phyloP scores from a whole-genome alignment of 805 yeast species.

The Wickerhamomyces canadensis region DNA sequence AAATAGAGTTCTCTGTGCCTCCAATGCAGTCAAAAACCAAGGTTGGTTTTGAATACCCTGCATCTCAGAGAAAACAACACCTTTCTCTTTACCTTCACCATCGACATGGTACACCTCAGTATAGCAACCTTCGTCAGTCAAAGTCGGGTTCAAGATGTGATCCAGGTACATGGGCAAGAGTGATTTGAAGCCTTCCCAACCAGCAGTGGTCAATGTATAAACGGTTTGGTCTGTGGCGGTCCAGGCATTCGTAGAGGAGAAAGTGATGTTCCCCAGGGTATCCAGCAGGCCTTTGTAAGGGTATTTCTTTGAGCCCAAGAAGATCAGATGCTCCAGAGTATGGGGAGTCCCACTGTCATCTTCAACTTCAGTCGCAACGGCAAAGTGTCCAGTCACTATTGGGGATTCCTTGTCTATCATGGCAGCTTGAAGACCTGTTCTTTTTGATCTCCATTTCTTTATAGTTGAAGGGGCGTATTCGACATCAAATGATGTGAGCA shows the following conservation, averaged over 20 bases:
- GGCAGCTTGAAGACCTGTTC: constrained; percentile 81
- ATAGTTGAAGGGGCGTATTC: constrained; percentile 70
- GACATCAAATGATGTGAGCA: constrained; percentile 49
- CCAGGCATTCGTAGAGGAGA: constrained; percentile 93
- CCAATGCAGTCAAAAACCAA: constrained; percentile 58
- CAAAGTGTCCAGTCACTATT: constrained; percentile 86
- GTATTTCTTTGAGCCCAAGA: constrained; percentile 86
- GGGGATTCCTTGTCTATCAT: constrained; percentile 80
- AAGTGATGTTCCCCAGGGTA: constrained; percentile 75
- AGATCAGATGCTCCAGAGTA: constrained; percentile 88
- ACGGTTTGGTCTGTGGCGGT: constrained; percentile 95
- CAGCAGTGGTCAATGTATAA: constrained; percentile 86
- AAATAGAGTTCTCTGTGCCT: constrained; percentile 53
- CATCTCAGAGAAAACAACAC: constrained; percentile 97
- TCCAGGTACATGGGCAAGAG: constrained; percentile 87
- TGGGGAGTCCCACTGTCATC: constrained; percentile 93
- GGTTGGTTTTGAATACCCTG: constrained; percentile 83
- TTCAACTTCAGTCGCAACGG: constrained; percentile 88
- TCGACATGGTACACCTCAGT: constrained; percentile 96
- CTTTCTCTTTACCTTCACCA: constrained; percentile 85
- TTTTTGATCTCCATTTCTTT: constrained; percentile 69
- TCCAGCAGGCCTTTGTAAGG: constrained; percentile 93
- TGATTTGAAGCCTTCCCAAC: constrained; percentile 89
- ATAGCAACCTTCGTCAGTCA: constrained; percentile 83
- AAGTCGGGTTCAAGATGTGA: constrained; percentile 77